Conservation (phyloP, 148 eudicot species). For the Rhododendron mucronatum region DNA sequence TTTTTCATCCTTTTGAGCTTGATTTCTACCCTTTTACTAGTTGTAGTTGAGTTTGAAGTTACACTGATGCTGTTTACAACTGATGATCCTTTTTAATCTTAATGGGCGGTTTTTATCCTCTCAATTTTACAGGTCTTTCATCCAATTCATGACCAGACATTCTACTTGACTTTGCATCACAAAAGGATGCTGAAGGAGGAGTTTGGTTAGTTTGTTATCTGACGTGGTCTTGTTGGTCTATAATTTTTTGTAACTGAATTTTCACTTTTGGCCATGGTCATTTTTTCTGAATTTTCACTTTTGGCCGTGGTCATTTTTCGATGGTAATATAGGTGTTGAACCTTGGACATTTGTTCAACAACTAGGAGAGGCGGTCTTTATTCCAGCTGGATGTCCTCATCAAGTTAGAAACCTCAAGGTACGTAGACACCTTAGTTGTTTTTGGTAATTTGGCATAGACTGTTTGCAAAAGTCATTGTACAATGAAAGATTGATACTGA, state of each 20-base stretch:
- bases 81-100: neutral
- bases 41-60: neutral
- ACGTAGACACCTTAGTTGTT: neutral
- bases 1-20: neutral
- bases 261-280: neutral
- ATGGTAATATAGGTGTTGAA: constrained; percentile 23
- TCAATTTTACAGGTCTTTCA: constrained; percentile 34
- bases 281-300: neutral
- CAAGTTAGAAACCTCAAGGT: constrained; percentile 27
- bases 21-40: neutral
- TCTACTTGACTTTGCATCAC: constrained; percentile 41
- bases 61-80: neutral
- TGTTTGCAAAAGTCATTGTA: neutral
- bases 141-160: constrained; percentile 54
- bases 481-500: neutral
- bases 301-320: neutral
- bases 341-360: constrained; percentile 35
- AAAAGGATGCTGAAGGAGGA: constrained; percentile 47
- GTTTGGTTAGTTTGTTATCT: constrained; percentile 34
- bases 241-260: neutral
- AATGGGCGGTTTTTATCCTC: neutral
- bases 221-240: neutral
- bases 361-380: constrained; percentile 6
- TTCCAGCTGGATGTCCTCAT: too few relatives aligned
- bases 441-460: neutral